Base-by-base conservation (phyloP, 441 rosid genomes). In the Isatis lusitanica region DNA sequence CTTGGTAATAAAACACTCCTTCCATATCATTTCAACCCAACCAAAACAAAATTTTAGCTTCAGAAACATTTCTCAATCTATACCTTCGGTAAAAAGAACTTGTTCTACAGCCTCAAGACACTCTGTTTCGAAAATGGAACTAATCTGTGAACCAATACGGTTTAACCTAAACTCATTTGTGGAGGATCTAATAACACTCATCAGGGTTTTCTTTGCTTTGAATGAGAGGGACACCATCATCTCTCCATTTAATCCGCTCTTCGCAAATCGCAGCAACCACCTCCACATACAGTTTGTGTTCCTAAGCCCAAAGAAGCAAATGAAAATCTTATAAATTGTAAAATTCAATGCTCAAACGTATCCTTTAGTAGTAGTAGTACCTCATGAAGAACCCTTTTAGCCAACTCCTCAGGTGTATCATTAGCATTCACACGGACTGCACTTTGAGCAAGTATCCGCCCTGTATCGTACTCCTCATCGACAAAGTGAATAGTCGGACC, bases 401-500 rank as follows among this genome's bases (percentile, higher is more conserved):
- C 92, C 46, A 94, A 83, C 51, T 87, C 88, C 74, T 90, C 90
- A 2, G 91, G 81, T 10, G 87, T 83, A 82, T 94, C 95, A 57
- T 79, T 66, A 47, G 88, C 82, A 48, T 70, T 75, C 52, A 94
- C 97, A 0, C 81, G 92, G 21, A 90, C 91, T 63, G 74, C 83
- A 60, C 86, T 80, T 73, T 94, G 97, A 73, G 97, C 95, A 76
- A 92, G 94, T 74, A 94, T 89, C 15, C 82, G 67, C 13, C 97
- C 98, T 4, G 91, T 82, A 68, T 94, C 98, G 31, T 89, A 94
- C 81, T 88, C 85, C 78, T 92, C 92, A 50, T 92, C 91, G 17
- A 92, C 97, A 78, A 87, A 88, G 78, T 94, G 97, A 70, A 94
- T 84, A 2, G 97, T 92, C 9, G 98, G 86, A 56, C 97, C 97